phyloP scores from a whole-genome alignment of 345 rosid genomes.

The Mangifera indica region DNA sequence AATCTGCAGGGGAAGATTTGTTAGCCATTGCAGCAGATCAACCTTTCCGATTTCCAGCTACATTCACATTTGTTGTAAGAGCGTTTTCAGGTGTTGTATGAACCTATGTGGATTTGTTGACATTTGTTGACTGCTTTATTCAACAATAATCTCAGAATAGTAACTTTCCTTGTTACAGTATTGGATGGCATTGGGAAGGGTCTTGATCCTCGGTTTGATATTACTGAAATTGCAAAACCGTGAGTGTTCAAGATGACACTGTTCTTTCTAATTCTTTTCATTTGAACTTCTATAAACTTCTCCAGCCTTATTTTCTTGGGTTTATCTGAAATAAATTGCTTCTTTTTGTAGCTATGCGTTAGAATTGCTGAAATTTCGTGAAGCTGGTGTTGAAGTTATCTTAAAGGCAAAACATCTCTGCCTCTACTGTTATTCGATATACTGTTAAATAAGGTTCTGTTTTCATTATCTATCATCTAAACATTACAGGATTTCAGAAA shows the following conservation, averaged over 20 bases:
- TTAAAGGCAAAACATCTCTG: slow-evolving; percentile 56
- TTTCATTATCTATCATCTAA: slow-evolving; percentile 12
- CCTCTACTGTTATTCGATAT: slow-evolving; percentile 11
- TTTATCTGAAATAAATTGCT: slow-evolving; percentile 23
- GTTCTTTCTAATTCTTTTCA: background rate
- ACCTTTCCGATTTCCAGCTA: slow-evolving; percentile 98
- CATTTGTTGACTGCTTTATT: slow-evolving; percentile 3
- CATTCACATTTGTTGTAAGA: slow-evolving; percentile 97
- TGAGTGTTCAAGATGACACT: slow-evolving; percentile 39
- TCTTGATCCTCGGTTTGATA: slow-evolving; percentile 95
- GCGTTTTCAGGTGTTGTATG: slow-evolving; percentile 80
- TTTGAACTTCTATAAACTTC: slow-evolving; percentile 2
- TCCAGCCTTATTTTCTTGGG: background rate
- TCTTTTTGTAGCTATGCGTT: slow-evolving; percentile 72
- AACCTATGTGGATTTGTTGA: slow-evolving; percentile 14
- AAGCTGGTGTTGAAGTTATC: slow-evolving; percentile 94
- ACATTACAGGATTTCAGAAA: slow-evolving; percentile 75
- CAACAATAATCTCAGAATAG: slow-evolving; percentile 18
- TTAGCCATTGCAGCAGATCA: slow-evolving; percentile 96
- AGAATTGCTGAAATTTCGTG: slow-evolving; percentile 83
- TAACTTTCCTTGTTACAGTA: slow-evolving; percentile 45
- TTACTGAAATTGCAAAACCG: slow-evolving; percentile 98
- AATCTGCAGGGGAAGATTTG: slow-evolving; percentile 83
- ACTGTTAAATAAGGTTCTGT: background rate
- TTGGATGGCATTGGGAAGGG: slow-evolving; percentile 99